These are phyloP conservation scores for Colletotrichum eremochloae DNA, from an alignment of 2,329 filamentous ascomycete genomes.

Conservation along the genomic window DNA sequence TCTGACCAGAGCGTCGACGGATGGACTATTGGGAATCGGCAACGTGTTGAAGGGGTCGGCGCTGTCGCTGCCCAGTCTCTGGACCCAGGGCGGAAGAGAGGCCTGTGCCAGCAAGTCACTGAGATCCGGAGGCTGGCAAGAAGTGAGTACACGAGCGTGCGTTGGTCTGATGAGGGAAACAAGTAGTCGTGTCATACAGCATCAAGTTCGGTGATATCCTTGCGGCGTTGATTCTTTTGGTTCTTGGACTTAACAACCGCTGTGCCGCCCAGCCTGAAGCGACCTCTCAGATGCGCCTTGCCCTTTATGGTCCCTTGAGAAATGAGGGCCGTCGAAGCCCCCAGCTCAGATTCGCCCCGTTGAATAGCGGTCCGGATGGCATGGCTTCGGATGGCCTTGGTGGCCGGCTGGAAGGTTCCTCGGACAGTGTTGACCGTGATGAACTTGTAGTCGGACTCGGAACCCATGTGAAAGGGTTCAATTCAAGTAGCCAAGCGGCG, in stretches of 20 bases:
- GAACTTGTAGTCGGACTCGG: slow-evolving; percentile 40
- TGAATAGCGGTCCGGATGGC: slow-evolving; percentile 42
- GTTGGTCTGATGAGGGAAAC: neutral
- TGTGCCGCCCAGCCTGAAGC: slow-evolving; percentile 34
- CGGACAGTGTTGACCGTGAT: slow-evolving; percentile 25
- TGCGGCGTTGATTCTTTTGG: slow-evolving; percentile 4
- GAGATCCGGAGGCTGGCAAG: neutral
- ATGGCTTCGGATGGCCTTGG: slow-evolving; percentile 38
- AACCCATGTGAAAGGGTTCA: slow-evolving; percentile 3
- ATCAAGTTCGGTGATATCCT: neutral
- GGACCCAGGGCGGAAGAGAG: slow-evolving; percentile 26
- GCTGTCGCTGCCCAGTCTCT: slow-evolving; percentile 24
- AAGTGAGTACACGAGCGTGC: neutral
- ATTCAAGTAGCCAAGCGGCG: neutral
- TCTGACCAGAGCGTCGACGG: slow-evolving; percentile 36
- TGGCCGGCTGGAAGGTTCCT: slow-evolving; percentile 28
- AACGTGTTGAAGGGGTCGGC: slow-evolving; percentile 43
- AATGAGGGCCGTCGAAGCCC: slow-evolving; percentile 17
- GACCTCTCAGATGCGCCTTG: slow-evolving; percentile 35
- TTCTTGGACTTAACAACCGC: neutral
- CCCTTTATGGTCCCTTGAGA: slow-evolving; percentile 23
- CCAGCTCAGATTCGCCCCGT: slow-evolving; percentile 16
- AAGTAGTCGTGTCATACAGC: neutral
- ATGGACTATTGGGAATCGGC: slow-evolving; percentile 35
- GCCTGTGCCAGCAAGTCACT: neutral